A percentile compares a stretch with the other conserved stretches of the same genome.
phyloP scores from a whole-genome alignment of 1,284 basidiomycete genomes.

The Ustilago hordei region DNA sequence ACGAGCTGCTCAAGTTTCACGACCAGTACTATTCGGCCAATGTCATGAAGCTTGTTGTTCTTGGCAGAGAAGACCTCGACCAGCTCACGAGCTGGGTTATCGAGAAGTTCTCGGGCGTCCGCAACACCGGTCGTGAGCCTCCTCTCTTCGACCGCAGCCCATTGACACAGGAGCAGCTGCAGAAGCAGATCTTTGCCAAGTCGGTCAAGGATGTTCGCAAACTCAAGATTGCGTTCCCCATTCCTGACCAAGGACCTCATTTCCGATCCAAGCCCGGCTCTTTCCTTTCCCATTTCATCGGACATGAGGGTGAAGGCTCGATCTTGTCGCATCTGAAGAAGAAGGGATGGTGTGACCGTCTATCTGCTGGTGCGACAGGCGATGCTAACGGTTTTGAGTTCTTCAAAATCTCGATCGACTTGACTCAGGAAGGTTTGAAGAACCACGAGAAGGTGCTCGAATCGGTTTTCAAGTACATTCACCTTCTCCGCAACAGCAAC shows the following conservation, averaged over 20 bases:
- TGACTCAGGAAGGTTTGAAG: conserved; percentile 89
- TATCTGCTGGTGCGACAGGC: conserved; percentile 81
- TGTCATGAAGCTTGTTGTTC: conserved; percentile 89
- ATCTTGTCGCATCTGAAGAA: conserved; percentile 90
- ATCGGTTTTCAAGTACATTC: conserved; percentile 86
- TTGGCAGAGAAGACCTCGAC: conserved; percentile 89
- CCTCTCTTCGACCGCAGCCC: conserved; percentile 82
- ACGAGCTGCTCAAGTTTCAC: conserved; percentile 96
- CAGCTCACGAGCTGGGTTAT: conserved; percentile 80
- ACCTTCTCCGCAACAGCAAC: conserved; percentile 79
- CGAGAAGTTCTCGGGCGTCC: conserved; percentile 81
- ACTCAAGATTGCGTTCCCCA: conserved; percentile 82
- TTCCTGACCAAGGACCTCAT: conserved; percentile 78
- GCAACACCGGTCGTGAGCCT: conserved; percentile 77
- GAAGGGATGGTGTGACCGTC: conserved; percentile 87
- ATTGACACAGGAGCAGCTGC: conserved; percentile 69
- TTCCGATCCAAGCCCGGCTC: conserved; percentile 84
- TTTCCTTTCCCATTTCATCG: conserved; percentile 87
- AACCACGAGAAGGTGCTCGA: conserved; percentile 82
- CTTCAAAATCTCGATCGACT: conserved; percentile 84
- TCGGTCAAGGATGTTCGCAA: conserved; percentile 91
- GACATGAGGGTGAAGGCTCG: conserved; percentile 96
- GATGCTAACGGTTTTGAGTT: conserved; percentile 82
- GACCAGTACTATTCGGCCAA: conserved; percentile 90
- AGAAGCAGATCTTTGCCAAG: conserved; percentile 87